phyloP scores from a whole-genome alignment of 2,329 filamentous ascomycete genomes.

The Aspergillus sergii region DNA sequence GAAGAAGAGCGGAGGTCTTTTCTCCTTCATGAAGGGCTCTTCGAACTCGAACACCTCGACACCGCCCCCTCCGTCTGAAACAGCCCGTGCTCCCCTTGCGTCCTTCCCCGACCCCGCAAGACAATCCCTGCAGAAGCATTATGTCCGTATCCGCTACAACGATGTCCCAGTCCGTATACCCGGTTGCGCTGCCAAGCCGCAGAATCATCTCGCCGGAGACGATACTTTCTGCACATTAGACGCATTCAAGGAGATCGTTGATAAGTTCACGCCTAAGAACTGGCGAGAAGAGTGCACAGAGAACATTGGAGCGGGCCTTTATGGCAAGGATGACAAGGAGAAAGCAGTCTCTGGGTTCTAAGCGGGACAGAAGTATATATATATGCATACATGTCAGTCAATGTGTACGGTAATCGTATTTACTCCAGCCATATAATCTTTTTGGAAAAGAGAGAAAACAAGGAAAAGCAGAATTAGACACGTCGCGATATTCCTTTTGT shows the following conservation, averaged over 20 bases:
- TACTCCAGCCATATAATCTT: not conserved
- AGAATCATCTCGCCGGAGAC: slow-evolving; percentile 84
- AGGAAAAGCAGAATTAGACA: not conserved
- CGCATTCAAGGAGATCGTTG: slow-evolving; percentile 89
- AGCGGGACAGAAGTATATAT: slow-evolving; percentile 1
- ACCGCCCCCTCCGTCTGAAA: slow-evolving; percentile 26
- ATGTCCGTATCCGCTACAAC: slow-evolving; percentile 89
- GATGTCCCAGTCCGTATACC: slow-evolving; percentile 80
- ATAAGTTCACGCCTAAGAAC: slow-evolving; percentile 81
- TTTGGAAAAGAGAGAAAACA: not conserved
- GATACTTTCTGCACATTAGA: slow-evolving; percentile 88
- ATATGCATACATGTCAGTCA: not conserved
- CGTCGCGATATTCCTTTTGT: not conserved
- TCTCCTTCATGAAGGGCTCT: slow-evolving; percentile 35
- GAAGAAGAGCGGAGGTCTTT: slow-evolving; percentile 29
- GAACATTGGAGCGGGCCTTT: slow-evolving; percentile 59
- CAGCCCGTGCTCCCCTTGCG: slow-evolving; percentile 37
- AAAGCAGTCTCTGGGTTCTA: slow-evolving; percentile 43
- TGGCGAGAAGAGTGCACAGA: slow-evolving; percentile 69
- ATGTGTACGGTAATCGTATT: not conserved
- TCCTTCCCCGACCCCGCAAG: slow-evolving; percentile 32
- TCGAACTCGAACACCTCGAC: slow-evolving; percentile 23
- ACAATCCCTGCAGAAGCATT: slow-evolving; percentile 63
- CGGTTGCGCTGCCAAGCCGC: slow-evolving; percentile 69
- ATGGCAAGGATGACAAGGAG: slow-evolving; percentile 47